Evolutionary conservation across 1,284 basidiomycete species (phyloP).

Genomic region (Trichosporon coremiiforme): DNA sequence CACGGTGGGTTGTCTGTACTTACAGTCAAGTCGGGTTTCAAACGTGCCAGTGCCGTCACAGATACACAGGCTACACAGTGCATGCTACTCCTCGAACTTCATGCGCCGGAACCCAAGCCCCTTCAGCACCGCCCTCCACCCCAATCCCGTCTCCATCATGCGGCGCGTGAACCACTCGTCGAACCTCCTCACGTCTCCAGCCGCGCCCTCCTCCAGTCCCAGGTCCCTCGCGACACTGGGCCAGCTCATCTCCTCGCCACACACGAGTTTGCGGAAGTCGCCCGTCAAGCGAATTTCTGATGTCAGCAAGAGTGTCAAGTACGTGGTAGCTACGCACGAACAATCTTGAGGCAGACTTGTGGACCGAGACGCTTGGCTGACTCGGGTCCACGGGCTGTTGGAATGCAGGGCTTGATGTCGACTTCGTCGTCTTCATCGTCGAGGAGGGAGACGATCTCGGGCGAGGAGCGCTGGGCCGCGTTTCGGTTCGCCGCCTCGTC

Average conservation of each 20-base stretch:
- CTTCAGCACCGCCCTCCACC: neutral
- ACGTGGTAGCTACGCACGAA: no score
- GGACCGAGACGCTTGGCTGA: no score
- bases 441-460: neutral
- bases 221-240: neutral
- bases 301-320: no score
- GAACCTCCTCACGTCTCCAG: neutral
- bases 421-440: neutral
- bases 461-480: neutral
- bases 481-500: no score
- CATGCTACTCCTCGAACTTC: neutral
- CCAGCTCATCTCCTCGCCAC: neutral
- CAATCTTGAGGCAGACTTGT: no score
- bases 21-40: no score
- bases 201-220: neutral
- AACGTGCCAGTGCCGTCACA: neutral
- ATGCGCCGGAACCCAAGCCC: neutral
- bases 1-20: no score
- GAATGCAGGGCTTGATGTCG: neutral
- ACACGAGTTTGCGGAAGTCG: neutral
- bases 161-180: constrained; percentile 15
- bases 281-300: neutral
- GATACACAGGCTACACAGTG: neutral
- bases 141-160: neutral
- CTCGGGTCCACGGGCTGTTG: neutral